Conservation (phyloP, 305 asterid species). For the Fraxinus floribunda region DNA sequence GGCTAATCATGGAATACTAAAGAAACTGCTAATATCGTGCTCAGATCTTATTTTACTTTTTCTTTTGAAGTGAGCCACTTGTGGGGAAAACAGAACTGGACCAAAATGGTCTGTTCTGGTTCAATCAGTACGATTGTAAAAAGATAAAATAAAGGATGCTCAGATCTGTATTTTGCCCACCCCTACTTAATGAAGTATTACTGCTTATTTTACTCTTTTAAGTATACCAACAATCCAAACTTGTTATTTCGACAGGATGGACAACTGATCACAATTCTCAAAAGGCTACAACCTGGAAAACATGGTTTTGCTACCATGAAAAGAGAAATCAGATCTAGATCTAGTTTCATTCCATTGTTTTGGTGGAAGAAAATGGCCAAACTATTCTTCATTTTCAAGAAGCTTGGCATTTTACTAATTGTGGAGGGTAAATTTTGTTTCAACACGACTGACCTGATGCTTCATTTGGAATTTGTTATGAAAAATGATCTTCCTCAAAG, state of each 20-base stretch:
- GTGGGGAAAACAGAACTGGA: background rate
- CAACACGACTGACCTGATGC: background rate
- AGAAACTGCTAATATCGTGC: background rate
- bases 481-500: background rate
- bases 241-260: background rate
- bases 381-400: background rate
- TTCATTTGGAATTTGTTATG: background rate
- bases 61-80: background rate
- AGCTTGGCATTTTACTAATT: background rate
- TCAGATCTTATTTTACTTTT: too few relatives aligned
- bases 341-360: background rate
- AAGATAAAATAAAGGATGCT: background rate
- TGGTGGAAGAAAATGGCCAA: background rate
- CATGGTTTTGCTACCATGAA: background rate
- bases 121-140: too few relatives aligned
- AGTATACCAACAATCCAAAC: background rate
- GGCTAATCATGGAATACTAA: too few relatives aligned
- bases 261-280: background rate
- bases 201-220: background rate
- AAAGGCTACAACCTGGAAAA: background rate
- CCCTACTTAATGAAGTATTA: background rate
- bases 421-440: background rate
- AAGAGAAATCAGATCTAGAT: background rate
- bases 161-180: background rate
- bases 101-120: background rate